Percentiles rank a stretch among this genome's conserved stretches.
These are phyloP conservation scores for Penicillium diatomitis DNA, from an alignment of 495 filamentous ascomycete species.

Conservation along the genomic window DNA sequence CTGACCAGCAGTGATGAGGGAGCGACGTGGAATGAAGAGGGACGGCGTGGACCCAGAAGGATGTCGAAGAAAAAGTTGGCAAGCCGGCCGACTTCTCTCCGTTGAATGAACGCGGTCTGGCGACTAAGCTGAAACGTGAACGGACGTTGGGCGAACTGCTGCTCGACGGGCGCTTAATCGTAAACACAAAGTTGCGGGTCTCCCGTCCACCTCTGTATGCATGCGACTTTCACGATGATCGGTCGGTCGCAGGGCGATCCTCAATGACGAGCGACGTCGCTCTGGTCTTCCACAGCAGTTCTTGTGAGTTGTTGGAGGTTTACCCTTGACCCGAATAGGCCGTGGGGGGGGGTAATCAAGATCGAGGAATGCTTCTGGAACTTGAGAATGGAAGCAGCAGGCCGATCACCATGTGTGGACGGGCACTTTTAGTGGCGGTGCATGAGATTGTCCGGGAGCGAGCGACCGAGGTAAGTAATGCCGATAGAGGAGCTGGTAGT, in stretches of 20 bases:
- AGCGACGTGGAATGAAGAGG: neutral
- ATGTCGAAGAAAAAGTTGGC: constrained; percentile 15
- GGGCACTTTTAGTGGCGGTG: neutral
- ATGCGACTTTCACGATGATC: too few relatives aligned
- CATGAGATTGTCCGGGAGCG: neutral
- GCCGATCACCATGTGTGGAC: constrained; percentile 4
- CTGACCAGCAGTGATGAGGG: constrained; percentile 21
- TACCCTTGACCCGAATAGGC: too few relatives aligned
- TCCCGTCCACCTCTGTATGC: too few relatives aligned
- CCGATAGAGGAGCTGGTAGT: neutral
- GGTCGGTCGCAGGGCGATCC: neutral
- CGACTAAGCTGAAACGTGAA: constrained; percentile 17
- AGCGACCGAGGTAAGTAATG: neutral
- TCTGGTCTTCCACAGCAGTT: too few relatives aligned
- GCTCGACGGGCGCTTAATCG: neutral
- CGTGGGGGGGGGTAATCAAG: neutral
- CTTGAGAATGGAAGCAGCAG: constrained; percentile 5
- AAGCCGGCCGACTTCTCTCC: too few relatives aligned
- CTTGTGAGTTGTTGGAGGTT: too few relatives aligned
- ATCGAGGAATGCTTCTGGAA: constrained; percentile 20
- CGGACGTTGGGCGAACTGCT: constrained; percentile 15
- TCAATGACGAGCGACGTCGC: neutral
- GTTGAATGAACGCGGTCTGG: constrained; percentile 9
- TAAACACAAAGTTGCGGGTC: too few relatives aligned
- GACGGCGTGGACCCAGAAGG: constrained; percentile 4